These are phyloP conservation scores for Cephaloascus albidus DNA, from an alignment of 805 yeast genomes.

Conservation along the genomic window DNA sequence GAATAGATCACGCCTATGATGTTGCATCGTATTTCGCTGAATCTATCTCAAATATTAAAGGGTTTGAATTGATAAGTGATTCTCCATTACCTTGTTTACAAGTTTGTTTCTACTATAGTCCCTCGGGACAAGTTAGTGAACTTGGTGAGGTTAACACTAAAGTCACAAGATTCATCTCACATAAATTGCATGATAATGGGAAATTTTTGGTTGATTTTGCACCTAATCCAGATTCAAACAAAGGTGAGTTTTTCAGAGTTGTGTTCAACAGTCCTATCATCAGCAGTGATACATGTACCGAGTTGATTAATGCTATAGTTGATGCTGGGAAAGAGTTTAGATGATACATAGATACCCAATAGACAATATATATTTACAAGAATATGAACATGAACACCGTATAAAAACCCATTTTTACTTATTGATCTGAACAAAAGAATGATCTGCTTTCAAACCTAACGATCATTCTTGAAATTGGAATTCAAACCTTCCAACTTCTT, in stretches of 20 bases:
- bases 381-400: no score
- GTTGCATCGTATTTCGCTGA: conserved; percentile 55
- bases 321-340: conserved; percentile 11
- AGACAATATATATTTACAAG: no score
- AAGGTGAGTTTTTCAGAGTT: conserved; percentile 78
- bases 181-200: conserved; percentile 50
- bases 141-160: conserved; percentile 34
- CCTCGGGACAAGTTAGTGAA: conserved; percentile 19
- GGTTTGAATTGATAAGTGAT: conserved; percentile 48
- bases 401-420: no score
- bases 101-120: conserved; percentile 71
- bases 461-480: conserved; percentile 12
- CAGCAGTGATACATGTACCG: conserved; percentile 22
- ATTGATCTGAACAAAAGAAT: no score
- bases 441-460: no score
- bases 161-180: conserved; percentile 54
- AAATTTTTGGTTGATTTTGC: conserved; percentile 71
- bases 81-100: conserved; percentile 70
- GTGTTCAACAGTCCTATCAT: conserved; percentile 68
- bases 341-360: not conserved
- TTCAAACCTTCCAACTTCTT: conserved; percentile 57
- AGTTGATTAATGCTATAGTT: conserved; percentile 21
- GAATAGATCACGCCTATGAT: conserved; percentile 67
- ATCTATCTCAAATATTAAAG: conserved; percentile 22
- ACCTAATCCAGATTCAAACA: conserved; percentile 45